phyloP scores from a whole-genome alignment of 2,329 filamentous ascomycete species.

The Penicillium decumbens region DNA sequence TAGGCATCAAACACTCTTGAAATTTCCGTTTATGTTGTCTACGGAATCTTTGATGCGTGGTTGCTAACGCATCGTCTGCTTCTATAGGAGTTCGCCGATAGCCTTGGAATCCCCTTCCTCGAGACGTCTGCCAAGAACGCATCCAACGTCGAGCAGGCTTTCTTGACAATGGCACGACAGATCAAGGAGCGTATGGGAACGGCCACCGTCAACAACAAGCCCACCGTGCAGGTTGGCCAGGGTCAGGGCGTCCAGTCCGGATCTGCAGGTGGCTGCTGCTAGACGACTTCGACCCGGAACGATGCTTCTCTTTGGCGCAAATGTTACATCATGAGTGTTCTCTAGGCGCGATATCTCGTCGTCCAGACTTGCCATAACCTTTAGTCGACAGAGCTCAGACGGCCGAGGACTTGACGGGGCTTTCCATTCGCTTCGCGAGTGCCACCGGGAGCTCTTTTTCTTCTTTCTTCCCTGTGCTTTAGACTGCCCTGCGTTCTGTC shows the following conservation, averaged over 20 bases:
- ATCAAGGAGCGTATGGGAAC: conserved; percentile 99
- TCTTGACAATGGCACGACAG: conserved; percentile 99
- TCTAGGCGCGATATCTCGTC: conserved; percentile 17
- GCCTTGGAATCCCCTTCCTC: conserved; percentile 96
- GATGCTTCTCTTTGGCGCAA: conserved; percentile 27
- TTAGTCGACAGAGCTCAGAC: conserved; percentile 2
- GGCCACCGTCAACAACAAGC: conserved; percentile 96
- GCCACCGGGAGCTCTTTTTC: conserved; percentile 8
- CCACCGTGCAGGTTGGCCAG: conserved; percentile 90
- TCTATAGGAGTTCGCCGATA: conserved; percentile 91
- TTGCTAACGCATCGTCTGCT: conserved; percentile 8
- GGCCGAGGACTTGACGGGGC: conserved; percentile 10
- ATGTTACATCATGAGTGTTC: conserved; percentile 21
- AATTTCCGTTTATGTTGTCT: neutral
- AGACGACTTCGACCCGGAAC: conserved; percentile 43
- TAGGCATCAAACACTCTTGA: conserved; percentile 44
- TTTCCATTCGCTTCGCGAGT: conserved; percentile 11
- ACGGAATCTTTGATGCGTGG: neutral
- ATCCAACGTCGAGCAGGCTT: conserved; percentile 98
- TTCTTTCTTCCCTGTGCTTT: conserved; percentile 31
- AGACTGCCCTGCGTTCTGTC: conserved; percentile 30
- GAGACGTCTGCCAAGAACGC: conserved; percentile 99
- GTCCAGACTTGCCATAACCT: conserved; percentile 11
- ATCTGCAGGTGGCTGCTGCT: conserved; percentile 85
- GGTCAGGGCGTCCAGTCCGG: conserved; percentile 90